Base-by-base conservation (phyloP, 2,329 filamentous ascomycete genomes). In the Bipolaris sorokiniana region DNA sequence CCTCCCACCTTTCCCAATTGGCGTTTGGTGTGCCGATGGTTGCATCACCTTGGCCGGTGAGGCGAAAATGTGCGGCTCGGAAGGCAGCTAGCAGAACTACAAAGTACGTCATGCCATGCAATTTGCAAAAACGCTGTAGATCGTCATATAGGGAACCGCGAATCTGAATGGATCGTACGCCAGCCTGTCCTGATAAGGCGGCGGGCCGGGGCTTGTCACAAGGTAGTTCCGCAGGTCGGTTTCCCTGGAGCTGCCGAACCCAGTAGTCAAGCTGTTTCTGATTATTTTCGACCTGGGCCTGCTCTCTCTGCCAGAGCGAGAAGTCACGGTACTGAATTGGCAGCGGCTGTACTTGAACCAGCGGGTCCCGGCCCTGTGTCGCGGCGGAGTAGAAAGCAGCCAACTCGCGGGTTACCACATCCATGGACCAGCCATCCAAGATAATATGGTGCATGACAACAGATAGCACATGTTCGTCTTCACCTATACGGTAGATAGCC, bases 401-500 rank as follows among this genome's bases (percentile, higher is more conserved):
- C 42, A 56, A n/a, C 37, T 52, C 47, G 11, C 36, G 13, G 26
- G 1, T 28, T 4, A 61, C 20, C 1, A 61, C 37, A 26, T 61
- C 54, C 3, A 48, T 1, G 1, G 58, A 61, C 58, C 58, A 61
- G 31, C 58, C 58, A 23, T 61, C 58, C 3, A 55, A 61, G 2
- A 54, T 33, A 6, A 61, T 55, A 22, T 61, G 58, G 23, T 61
- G 58, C 54, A 61, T 58, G 1, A 58, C 51, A 11, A 61, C 36
- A 1, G 58, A 61, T 0, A 61, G 26, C 2, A 63, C 58, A 23
- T 53, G 37, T 0, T 49, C 10, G 4, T 58, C 15, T 15, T 33
- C 11, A 3, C 15, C 1, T 2, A 54, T 5, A 3, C 45, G 45
- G 15, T 54, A 54, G 31, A 54, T 4, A 4, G 37, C 2, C 10